Base-by-base conservation (phyloP, 345 rosid species). In the Eucalyptus sp. region DNA sequence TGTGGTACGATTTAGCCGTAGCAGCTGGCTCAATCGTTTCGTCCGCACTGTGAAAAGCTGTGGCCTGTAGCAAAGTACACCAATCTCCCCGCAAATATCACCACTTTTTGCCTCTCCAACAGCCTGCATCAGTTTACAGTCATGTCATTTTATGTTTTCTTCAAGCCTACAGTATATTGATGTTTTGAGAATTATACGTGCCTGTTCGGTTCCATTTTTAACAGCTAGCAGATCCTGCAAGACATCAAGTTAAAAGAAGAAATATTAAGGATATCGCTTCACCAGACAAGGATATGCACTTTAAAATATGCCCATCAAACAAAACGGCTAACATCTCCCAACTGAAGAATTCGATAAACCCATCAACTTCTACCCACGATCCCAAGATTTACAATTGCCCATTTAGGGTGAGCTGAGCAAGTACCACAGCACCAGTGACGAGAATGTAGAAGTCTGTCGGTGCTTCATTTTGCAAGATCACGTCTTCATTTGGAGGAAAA, bases 401-500 rank as follows among this genome's bases (percentile, higher is more conserved):
- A 68, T 68, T 68, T 16, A 68, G 80, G 44, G 43, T 8, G 24
- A 68, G 22, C 80, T 16, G 43, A 68, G 44, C 80, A 33, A 68
- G 94, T 86, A 96, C 98, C 96, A 94, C 96, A 17, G 97, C 93
- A 27, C 97, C 98, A 4, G 92, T 89, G 87, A 95, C 96, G 87
- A 96, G 94, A 66, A 95, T 92, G 92, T 96, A 96, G 91, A 96
- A 95, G 86, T 96, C 98, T 43, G 98, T 96, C 2, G 97, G 98
- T n/a, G 98, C 97, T 94, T 96, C 97, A 68, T 96, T 96, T 91
- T 94, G 96, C 90, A 96, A 93, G 87, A 96, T 94, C 50, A 96
- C 97, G 68, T 96, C 98, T 94, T 96, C 98, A 90, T 96, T 96
- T 50, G 98, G 98, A 86, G 98, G 98, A 88, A 96, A 96, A 84